Evolutionary conservation across 2,329 filamentous ascomycete genomes (phyloP), one percentile per base, ranked within the genome.

Genomic region (Pseudogymnoascus sp.): DNA sequence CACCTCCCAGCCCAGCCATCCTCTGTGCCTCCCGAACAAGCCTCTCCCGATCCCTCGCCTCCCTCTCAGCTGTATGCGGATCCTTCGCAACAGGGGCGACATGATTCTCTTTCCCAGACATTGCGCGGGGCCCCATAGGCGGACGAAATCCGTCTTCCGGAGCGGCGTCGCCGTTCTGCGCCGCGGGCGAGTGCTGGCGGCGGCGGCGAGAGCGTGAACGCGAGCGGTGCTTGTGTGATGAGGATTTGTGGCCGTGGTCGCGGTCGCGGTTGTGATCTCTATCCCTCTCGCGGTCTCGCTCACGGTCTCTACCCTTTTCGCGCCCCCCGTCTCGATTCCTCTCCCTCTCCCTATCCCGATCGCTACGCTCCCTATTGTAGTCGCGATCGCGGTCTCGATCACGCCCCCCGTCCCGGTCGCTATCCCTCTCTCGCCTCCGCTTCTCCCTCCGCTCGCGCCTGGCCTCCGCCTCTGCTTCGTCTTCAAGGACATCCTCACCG

Each of bases 61-160:
- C 87, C 21, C 88, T 84, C 74, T 91, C 88, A 0, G 87, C 78
- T 1, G 88, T 87, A 73, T 90, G 87, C n/a, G 84, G 80, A 68
- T 89, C 85, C 51, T 57, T 57, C 51, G 48, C 48, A 16, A 19
- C 51, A 57, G 51, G 51, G 5, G n/a, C 51, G n/a, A 57, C 51
- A 10, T 57, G 25, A 19, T 57, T 57, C 51, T 57, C 51, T 28
- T 57, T 57, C 25, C 51, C 51, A 7, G 51, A 57, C 51, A 57
- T 57, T 7, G 28, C n/a, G 28, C 76, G 4, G 75, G 74, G 19
- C 79, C 77, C 4, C 77, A 74, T 25, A 79, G 74, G 6, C 71
- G 65, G 51, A 75, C 72, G 4, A 73, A 70, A 13, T 77, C 74
- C 19, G 73, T 34, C 16, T 25, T 34, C 51, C n/a, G 28, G 10